Percentiles rank a stretch among this genome's conserved stretches.
These are phyloP conservation scores for Aspergillus amoenus DNA, from an alignment of 2,329 filamentous ascomycete genomes.

Conservation along the genomic window DNA sequence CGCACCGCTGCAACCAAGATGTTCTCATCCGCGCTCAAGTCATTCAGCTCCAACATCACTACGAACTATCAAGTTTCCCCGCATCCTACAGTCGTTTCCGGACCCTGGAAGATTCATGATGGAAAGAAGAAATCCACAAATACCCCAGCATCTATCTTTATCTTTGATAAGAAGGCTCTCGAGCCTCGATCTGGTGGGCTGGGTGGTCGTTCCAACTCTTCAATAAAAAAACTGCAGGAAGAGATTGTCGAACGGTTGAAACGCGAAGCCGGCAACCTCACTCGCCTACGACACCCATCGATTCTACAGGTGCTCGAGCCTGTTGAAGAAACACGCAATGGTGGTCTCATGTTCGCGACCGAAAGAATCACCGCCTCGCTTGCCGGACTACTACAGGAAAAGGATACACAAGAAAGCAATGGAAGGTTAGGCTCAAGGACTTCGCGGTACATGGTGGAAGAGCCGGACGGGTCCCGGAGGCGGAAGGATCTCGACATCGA, in stretches of 20 bases:
- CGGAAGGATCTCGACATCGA: conserved; percentile 88
- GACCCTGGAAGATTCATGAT: conserved; percentile 97
- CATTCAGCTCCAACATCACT: conserved; percentile 89
- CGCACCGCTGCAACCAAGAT: conserved; percentile 54
- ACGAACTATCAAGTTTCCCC: conserved; percentile 84
- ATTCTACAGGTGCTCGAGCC: conserved; percentile 92
- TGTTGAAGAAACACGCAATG: conserved; percentile 87
- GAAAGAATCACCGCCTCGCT: conserved; percentile 90
- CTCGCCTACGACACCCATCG: conserved; percentile 84
- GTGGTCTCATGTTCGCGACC: conserved; percentile 92
- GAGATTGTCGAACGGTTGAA: conserved; percentile 89
- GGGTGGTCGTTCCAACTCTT: conserved; percentile 60
- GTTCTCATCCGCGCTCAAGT: conserved; percentile 93
- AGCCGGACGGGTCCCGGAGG: conserved; percentile 69
- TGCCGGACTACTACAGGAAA: conserved; percentile 76
- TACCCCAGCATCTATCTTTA: conserved; percentile 85
- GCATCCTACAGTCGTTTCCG: conserved; percentile 73
- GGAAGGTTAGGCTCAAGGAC: conserved; percentile 68
- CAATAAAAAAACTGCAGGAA: conserved; percentile 74
- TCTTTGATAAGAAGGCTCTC: conserved; percentile 87
- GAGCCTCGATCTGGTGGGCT: conserved; percentile 67
- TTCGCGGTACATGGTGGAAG: conserved; percentile 79
- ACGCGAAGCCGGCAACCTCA: conserved; percentile 86
- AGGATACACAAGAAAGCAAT: conserved; percentile 78
- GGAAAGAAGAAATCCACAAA: conserved; percentile 95